These are phyloP conservation scores for Phycomyces blakesleeanus DNA, from an alignment of 192 early-diverging fungal genomes.

Conservation along the genomic window DNA sequence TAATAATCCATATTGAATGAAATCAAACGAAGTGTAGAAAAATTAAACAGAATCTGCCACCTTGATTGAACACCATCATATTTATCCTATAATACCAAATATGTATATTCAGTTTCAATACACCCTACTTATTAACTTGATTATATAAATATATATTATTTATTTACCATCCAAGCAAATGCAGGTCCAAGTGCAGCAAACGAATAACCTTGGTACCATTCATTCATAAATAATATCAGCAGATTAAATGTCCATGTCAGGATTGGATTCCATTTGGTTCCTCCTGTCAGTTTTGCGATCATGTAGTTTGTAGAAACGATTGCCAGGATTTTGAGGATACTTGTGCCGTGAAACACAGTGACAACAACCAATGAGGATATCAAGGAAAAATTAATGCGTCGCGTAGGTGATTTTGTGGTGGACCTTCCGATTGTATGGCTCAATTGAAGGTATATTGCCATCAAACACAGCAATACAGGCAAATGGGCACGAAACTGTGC, in stretches of 20 bases:
- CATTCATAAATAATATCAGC: conserved; percentile 75
- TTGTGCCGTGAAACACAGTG: conserved; percentile 64
- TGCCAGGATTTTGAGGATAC: conserved; percentile 68
- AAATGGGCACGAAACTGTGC: conserved; percentile 58
- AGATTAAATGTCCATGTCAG: conserved; percentile 83
- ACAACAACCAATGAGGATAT: conserved; percentile 46
- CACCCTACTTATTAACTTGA: no score
- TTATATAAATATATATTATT: no score
- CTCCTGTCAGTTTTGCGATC: conserved; percentile 53
- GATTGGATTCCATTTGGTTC: conserved; percentile 51
- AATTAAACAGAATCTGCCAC: conserved; percentile 91
- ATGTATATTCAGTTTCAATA: no score
- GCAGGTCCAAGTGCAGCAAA: conserved; percentile 37
- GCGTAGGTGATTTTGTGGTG: conserved; percentile 6
- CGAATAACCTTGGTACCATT: conserved; percentile 69
- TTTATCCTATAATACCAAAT: no score
- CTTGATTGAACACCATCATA: conserved; percentile 68
- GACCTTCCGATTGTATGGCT: conserved; percentile 20
- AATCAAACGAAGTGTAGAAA: conserved; percentile 83
- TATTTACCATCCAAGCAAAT: conserved; percentile 5
- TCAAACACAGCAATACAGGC: conserved; percentile 47
- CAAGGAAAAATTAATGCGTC: conserved; percentile 10
- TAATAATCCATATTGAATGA: conserved; percentile 94
- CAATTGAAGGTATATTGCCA: conserved; percentile 43
- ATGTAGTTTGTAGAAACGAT: conserved; percentile 65